A percentile compares a stretch with the other conserved stretches of the same genome.
These are phyloP conservation scores for Cyberlindnera galapagoensis DNA, from an alignment of 805 yeast species.

Conservation along the genomic window DNA sequence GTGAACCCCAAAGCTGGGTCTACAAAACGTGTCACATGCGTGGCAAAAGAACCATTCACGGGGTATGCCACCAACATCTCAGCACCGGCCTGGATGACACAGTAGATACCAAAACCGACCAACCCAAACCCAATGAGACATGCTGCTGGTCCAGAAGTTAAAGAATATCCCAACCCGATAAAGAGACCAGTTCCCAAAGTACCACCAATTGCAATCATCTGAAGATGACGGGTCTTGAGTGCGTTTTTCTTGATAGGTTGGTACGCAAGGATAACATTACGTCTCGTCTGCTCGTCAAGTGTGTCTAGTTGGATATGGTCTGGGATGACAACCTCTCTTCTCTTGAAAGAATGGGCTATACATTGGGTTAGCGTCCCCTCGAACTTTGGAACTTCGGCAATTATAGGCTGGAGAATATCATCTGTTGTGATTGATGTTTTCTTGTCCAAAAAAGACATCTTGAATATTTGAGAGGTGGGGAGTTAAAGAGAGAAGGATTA, in stretches of 20 bases:
- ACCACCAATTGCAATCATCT: slow-evolving; percentile 68
- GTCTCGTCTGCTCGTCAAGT: slow-evolving; percentile 18
- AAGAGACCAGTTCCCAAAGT: slow-evolving; percentile 68
- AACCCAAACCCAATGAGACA: slow-evolving; percentile 49
- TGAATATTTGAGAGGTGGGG: no score
- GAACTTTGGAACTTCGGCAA: no score
- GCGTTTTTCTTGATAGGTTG: slow-evolving; percentile 23
- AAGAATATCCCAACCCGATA: slow-evolving; percentile 56
- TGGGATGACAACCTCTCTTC: slow-evolving; percentile 15
- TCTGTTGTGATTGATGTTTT: no score
- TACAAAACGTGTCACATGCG: slow-evolving; percentile 43
- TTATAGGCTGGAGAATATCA: no score
- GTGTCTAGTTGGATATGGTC: slow-evolving; percentile 15
- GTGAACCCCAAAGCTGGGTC: slow-evolving; percentile 54
- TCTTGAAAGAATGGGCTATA: slow-evolving; percentile 19
- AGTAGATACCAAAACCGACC: slow-evolving; percentile 51
- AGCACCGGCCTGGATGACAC: slow-evolving; percentile 55
- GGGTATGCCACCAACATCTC: slow-evolving; percentile 49
- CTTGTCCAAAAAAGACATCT: no score
- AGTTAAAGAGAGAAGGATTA: no score
- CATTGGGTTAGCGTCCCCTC: neutral
- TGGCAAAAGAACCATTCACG: slow-evolving; percentile 46
- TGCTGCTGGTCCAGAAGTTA: slow-evolving; percentile 60
- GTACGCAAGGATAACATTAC: slow-evolving; percentile 31
- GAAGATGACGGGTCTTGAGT: slow-evolving; percentile 52